Evolutionary conservation across 2,329 filamentous ascomycete species (phyloP).

Genomic region (Pseudogymnoascus sp.): DNA sequence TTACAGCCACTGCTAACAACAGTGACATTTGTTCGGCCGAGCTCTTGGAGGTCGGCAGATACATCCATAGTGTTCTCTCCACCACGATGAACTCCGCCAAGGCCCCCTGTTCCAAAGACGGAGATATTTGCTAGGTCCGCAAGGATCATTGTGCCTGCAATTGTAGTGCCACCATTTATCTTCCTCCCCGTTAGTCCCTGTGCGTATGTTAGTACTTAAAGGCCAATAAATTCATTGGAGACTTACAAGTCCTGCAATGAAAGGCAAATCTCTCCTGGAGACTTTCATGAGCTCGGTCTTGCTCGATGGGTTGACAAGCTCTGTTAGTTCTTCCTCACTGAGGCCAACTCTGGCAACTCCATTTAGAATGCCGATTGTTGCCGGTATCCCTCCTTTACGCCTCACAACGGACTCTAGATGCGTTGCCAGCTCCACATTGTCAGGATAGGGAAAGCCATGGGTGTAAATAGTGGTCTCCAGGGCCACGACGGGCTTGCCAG

Average conservation of each 20-base stretch:
- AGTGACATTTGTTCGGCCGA: slow-evolving; percentile 79
- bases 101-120: slow-evolving; percentile 87
- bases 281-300: slow-evolving; percentile 67
- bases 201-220: slow-evolving; percentile 7
- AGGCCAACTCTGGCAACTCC: slow-evolving; percentile 78
- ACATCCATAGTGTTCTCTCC: slow-evolving; percentile 84
- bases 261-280: slow-evolving; percentile 78
- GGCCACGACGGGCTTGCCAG: slow-evolving; percentile 76
- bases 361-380: slow-evolving; percentile 81
- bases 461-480: slow-evolving; percentile 97
- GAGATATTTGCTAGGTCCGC: slow-evolving; percentile 80
- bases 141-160: slow-evolving; percentile 86
- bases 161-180: slow-evolving; percentile 83
- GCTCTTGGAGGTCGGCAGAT: slow-evolving; percentile 88
- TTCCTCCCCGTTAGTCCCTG: slow-evolving; percentile 57
- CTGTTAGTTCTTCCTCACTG: slow-evolving; percentile 59
- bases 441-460: slow-evolving; percentile 72
- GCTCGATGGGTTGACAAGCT: slow-evolving; percentile 57
- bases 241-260: slow-evolving; percentile 66
- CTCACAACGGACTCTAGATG: slow-evolving; percentile 76
- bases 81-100: slow-evolving; percentile 88
- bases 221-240: background rate
- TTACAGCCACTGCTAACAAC: slow-evolving; percentile 90
- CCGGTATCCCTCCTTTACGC: slow-evolving; percentile 71
- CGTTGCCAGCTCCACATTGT: slow-evolving; percentile 64